Percentiles rank a stretch among this genome's conserved stretches.
phyloP scores from a whole-genome alignment of 78 protist genomes.

The Protostelium mycophagum region DNA sequence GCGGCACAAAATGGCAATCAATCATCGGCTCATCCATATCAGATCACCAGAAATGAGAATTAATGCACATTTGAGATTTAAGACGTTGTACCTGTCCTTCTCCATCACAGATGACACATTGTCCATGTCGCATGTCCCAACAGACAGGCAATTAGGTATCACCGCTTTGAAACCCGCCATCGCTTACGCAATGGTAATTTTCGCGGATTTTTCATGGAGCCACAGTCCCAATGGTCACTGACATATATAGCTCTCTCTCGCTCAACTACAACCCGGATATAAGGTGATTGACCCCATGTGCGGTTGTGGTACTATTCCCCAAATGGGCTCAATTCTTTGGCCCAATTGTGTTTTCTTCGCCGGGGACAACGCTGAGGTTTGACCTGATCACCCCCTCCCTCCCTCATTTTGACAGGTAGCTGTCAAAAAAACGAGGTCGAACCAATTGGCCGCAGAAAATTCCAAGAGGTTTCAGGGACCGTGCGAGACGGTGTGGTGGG shows the following conservation, averaged over 20 bases:
- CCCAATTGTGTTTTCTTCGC: background rate
- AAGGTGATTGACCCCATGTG: background rate
- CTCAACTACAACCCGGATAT: background rate
- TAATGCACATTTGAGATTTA: background rate
- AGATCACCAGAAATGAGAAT: background rate
- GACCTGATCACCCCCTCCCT: background rate
- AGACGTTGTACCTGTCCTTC: background rate
- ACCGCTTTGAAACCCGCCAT: background rate
- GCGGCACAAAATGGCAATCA: background rate
- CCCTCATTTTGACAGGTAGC: background rate
- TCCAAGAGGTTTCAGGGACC: background rate
- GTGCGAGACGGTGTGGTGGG: background rate
- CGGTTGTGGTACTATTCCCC: background rate
- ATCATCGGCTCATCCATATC: background rate
- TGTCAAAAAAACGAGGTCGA: background rate
- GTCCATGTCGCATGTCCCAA: background rate
- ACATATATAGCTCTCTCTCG: background rate
- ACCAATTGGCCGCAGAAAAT: background rate
- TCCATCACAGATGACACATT: background rate
- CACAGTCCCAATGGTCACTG: too few species aligned
- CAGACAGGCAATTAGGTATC: background rate
- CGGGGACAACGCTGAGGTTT: background rate
- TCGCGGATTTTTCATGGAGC: background rate
- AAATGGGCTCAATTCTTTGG: background rate
- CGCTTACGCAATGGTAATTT: background rate